A percentile compares a stretch with the other conserved stretches of the same genome.
phyloP scores from a whole-genome alignment of 495 filamentous ascomycete genomes.

The Lasiosphaeris hirsuta region DNA sequence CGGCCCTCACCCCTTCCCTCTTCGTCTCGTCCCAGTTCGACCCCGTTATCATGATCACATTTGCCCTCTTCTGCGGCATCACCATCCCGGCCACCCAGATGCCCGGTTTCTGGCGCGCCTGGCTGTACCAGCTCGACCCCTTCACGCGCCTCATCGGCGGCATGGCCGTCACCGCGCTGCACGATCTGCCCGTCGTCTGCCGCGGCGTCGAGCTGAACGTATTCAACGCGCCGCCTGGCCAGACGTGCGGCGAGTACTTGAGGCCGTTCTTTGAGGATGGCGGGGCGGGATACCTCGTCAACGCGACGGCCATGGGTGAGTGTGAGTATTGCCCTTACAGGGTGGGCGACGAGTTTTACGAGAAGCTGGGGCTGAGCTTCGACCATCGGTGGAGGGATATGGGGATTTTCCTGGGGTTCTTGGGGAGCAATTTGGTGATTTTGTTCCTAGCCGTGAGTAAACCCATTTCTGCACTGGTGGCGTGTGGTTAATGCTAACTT shows the following conservation, averaged over 20 bases:
- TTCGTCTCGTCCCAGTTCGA: constrained; percentile 72
- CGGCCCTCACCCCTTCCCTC: constrained; percentile 63
- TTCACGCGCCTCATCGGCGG: constrained; percentile 81
- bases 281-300: constrained; percentile 67
- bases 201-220: constrained; percentile 51
- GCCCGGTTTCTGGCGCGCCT: constrained; percentile 71
- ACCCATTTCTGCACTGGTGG: background rate
- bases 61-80: constrained; percentile 81
- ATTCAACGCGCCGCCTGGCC: constrained; percentile 58
- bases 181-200: constrained; percentile 61
- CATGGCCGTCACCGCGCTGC: constrained; percentile 72
- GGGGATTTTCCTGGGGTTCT: constrained; percentile 70
- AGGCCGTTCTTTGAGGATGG: constrained; percentile 58
- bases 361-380: constrained; percentile 59
- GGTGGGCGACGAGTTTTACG: constrained; percentile 75
- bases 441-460: constrained; percentile 64
- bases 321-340: constrained; percentile 79
- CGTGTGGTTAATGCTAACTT: constrained; percentile 20
- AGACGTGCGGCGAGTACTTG: constrained; percentile 74
- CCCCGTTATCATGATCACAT: constrained; percentile 74
- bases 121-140: constrained; percentile 80
- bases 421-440: constrained; percentile 73
- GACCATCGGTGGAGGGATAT: constrained; percentile 72
- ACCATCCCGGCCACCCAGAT: constrained; percentile 72
- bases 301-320: constrained; percentile 50